Percentiles rank a stretch among this genome's conserved stretches.
phyloP scores from a whole-genome alignment of 768 basidiomycete species.

The Dioszegia hungarica region DNA sequence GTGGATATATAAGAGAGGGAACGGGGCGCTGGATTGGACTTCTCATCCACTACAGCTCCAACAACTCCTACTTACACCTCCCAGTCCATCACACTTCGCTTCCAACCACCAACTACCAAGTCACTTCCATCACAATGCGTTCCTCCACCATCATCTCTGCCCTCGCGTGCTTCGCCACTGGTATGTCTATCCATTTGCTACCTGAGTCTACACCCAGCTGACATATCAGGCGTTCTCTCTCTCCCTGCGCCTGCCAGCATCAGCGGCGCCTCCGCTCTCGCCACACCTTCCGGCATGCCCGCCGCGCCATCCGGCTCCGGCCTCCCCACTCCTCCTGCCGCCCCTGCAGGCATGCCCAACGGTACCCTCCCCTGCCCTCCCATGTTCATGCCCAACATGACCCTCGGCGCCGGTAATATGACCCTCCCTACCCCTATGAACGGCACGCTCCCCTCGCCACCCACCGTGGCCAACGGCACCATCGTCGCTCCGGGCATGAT shows the following conservation, averaged over 20 bases:
- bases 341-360: neutral
- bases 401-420: neutral
- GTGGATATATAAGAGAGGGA: no score
- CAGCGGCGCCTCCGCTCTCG: neutral
- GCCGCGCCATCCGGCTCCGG: no score
- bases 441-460: neutral
- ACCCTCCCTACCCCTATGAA: neutral
- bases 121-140: neutral
- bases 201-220: neutral
- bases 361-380: neutral
- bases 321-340: neutral
- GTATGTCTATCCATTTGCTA: neutral
- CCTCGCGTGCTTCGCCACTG: neutral
- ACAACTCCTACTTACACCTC: no score
- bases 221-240: neutral
- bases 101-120: neutral
- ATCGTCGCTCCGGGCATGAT: neutral
- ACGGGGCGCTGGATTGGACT: no score
- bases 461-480: no score
- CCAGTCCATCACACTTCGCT: no score
- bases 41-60: no score
- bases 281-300: neutral
- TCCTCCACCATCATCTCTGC: neutral
- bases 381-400: neutral
- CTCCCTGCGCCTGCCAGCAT: neutral